These are phyloP conservation scores for Thecaphora thlaspeos DNA, from an alignment of 1,284 basidiomycete species.

Conservation along the genomic window DNA sequence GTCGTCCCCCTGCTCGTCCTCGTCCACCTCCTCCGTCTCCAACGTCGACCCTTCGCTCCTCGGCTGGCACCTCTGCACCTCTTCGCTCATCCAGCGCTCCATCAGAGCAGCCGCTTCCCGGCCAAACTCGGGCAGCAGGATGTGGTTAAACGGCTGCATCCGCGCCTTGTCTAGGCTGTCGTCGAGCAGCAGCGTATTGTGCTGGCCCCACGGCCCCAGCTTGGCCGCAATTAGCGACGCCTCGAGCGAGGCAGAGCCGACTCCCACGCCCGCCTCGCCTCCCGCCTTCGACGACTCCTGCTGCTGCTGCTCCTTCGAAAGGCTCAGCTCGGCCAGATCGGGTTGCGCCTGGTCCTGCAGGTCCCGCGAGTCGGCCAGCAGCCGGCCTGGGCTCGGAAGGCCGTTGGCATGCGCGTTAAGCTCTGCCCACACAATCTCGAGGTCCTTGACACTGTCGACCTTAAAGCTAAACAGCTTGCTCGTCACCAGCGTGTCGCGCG, in stretches of 20 bases:
- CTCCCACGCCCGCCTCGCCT: not conserved
- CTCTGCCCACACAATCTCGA: constrained; percentile 70
- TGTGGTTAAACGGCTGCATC: constrained; percentile 67
- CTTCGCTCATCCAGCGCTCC: constrained; percentile 13
- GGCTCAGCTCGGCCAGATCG: constrained; percentile 8
- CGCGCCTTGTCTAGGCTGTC: constrained; percentile 75
- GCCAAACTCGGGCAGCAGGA: constrained; percentile 48
- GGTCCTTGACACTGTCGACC: constrained; percentile 66
- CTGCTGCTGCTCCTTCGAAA: constrained; percentile 3
- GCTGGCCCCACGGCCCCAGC: constrained; percentile 62
- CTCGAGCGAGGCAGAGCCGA: constrained; percentile 11
- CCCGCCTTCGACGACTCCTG: constrained; percentile 1
- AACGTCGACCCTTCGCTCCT: not conserved
- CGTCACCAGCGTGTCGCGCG: constrained; percentile 69
- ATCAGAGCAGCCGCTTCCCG: constrained; percentile 16
- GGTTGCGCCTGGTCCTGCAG: constrained; percentile 11
- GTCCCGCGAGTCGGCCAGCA: constrained; percentile 29
- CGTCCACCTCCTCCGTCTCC: constrained; percentile 3
- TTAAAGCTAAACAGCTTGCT: constrained; percentile 13
- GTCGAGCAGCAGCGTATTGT: constrained; percentile 76
- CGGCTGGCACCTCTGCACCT: not conserved
- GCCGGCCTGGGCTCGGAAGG: not conserved
- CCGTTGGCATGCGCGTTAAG: constrained; percentile 53
- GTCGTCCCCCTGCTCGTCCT: constrained; percentile 12
- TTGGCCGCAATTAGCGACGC: constrained; percentile 7